Conservation (phyloP, 2,329 filamentous ascomycete genomes). For the Rutstroemia sp. region DNA sequence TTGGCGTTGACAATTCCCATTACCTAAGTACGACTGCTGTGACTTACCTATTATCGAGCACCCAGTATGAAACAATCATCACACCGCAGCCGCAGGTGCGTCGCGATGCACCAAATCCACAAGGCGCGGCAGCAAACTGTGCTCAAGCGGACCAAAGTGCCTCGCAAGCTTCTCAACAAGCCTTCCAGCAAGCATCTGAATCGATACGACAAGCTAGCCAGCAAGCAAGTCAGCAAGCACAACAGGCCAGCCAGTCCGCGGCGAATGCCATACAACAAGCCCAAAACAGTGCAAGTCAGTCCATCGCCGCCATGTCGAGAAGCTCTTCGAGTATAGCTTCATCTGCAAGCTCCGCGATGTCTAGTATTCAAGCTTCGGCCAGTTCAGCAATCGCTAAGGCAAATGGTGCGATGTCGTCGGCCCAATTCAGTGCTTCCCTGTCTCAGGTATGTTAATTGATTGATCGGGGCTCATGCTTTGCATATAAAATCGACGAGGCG, state of each 20-base stretch:
- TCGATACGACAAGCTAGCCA: slow-evolving; percentile 18
- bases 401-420: slow-evolving; percentile 17
- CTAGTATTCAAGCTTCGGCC: slow-evolving; percentile 21
- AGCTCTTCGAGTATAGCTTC: slow-evolving; percentile 18
- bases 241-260: slow-evolving; percentile 19
- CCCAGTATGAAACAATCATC: slow-evolving; percentile 13
- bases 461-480: not conserved
- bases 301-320: slow-evolving; percentile 21
- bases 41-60: not conserved
- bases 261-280: slow-evolving; percentile 17
- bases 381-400: slow-evolving; percentile 17
- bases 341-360: slow-evolving; percentile 20
- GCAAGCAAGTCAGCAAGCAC: slow-evolving; percentile 19
- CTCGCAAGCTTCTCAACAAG: slow-evolving; percentile 19
- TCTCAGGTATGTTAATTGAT: slow-evolving; percentile 14
- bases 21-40: not conserved
- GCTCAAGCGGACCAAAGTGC: slow-evolving; percentile 21
- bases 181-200: slow-evolving; percentile 19
- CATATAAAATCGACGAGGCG: not conserved
- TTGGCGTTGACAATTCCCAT: not conserved
- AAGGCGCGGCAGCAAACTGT: slow-evolving; percentile 13
- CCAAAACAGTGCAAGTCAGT: slow-evolving; percentile 16
- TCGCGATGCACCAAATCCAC: slow-evolving; percentile 18
- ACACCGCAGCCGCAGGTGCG: slow-evolving; percentile 22
- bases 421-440: slow-evolving; percentile 16